Evolutionary conservation across 2,329 filamentous ascomycete species (phyloP).

Genomic region (Calonectria multiphialidica): DNA sequence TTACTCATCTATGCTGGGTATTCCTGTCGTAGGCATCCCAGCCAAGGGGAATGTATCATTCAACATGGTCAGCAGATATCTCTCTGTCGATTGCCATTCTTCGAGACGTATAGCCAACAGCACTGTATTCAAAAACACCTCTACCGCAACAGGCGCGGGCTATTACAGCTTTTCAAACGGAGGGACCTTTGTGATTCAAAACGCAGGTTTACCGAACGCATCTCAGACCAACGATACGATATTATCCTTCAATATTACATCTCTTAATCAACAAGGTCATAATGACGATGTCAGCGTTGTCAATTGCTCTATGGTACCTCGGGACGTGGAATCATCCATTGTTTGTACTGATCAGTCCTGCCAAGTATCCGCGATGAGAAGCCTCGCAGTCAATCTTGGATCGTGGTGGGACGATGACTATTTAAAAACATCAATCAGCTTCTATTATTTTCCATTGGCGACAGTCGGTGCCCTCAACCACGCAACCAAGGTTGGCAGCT

Average conservation of each 20-base stretch:
- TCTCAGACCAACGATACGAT: not conserved
- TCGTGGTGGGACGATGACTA: not conserved
- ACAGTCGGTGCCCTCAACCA: not conserved
- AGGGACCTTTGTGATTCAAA: not conserved
- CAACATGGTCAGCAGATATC: constrained; percentile 5
- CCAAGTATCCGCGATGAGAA: not conserved
- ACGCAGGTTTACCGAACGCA: not conserved
- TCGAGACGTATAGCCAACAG: not conserved
- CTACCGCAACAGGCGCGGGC: not conserved
- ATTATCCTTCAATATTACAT: not conserved
- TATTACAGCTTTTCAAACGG: not conserved
- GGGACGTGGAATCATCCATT: constrained; percentile 7
- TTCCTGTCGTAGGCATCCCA: not conserved
- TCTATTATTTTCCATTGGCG: not conserved
- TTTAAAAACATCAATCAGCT: not conserved
- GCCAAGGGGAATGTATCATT: not conserved
- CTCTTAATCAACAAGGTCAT: not conserved
- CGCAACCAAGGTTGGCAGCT: not conserved
- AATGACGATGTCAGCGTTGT: not conserved
- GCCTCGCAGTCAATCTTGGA: not conserved
- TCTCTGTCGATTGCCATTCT: not conserved
- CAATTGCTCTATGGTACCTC: constrained; percentile 7
- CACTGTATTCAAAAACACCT: not conserved
- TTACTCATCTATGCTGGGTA: constrained; percentile 1
- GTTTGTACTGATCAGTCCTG: constrained; percentile 6